Percentiles rank a stretch among this genome's conserved stretches.
phyloP scores from a whole-genome alignment of 2,329 filamentous ascomycete species.

The Colletotrichum truncatum region DNA sequence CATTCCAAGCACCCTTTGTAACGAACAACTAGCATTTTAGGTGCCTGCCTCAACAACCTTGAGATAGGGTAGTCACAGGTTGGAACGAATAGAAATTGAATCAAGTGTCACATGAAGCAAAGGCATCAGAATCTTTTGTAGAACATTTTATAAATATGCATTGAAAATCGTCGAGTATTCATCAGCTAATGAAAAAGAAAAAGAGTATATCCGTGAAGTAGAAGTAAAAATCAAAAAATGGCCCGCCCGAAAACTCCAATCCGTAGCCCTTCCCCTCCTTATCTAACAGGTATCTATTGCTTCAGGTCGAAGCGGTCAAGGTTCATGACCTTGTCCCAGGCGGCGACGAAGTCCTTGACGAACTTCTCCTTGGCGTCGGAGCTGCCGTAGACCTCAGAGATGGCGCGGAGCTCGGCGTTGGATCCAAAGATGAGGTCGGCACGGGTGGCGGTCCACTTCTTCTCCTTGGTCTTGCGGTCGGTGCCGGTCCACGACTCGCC shows the following conservation, averaged over 20 bases:
- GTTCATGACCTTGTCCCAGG: conserved; percentile 81
- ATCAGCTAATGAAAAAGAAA: neutral
- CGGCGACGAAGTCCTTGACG: conserved; percentile 75
- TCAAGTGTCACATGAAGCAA: no score
- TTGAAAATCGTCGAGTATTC: neutral
- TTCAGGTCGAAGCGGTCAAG: conserved; percentile 74
- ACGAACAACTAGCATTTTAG: no score
- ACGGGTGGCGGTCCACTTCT: conserved; percentile 76
- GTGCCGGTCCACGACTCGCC: conserved; percentile 69
- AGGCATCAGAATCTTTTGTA: no score
- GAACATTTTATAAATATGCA: no score
- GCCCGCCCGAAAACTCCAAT: neutral
- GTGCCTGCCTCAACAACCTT: no score
- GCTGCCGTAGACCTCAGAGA: conserved; percentile 75
- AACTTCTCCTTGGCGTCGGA: conserved; percentile 72
- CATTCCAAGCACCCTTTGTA: no score
- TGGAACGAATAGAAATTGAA: no score
- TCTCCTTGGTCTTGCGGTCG: conserved; percentile 71
- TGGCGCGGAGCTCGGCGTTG: conserved; percentile 76
- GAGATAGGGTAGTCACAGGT: no score
- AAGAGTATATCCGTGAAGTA: neutral
- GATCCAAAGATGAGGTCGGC: conserved; percentile 77
- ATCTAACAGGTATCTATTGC: conserved; percentile 18
- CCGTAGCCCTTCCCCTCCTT: neutral
- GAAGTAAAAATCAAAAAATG: neutral